Percentiles rank a stretch among this genome's conserved stretches.
Conservation (phyloP, 805 yeast species). For the Kluyveromyces siamensis region DNA sequence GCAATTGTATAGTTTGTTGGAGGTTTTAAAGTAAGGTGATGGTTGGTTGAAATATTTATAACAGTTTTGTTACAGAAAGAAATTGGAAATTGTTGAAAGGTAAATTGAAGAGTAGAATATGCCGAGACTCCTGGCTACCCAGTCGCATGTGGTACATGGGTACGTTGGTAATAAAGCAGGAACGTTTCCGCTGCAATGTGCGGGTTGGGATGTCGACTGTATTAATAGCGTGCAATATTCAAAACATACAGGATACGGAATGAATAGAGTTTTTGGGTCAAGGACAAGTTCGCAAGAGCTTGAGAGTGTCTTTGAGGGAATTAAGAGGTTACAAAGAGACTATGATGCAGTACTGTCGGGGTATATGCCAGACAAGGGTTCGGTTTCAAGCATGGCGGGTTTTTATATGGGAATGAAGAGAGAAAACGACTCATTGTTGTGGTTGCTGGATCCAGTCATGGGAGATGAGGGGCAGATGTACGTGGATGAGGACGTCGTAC, state of each 20-base stretch:
- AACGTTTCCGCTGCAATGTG: slow-evolving; percentile 52
- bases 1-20: no score
- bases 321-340: slow-evolving; percentile 24
- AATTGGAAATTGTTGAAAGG: no score
- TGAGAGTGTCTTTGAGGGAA: slow-evolving; percentile 31
- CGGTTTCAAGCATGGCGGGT: slow-evolving; percentile 37
- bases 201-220: slow-evolving; percentile 65
- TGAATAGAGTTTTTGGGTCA: slow-evolving; percentile 34
- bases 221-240: slow-evolving; percentile 58
- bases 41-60: no score
- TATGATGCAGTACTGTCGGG: slow-evolving; percentile 60
- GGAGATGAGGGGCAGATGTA: slow-evolving; percentile 70
- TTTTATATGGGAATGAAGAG: slow-evolving; percentile 32
- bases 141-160: slow-evolving; percentile 67
- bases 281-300: slow-evolving; percentile 35
- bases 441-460: slow-evolving; percentile 72
- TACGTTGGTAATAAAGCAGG: slow-evolving; percentile 65
- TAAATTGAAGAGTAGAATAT: neutral
- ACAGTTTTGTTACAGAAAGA: no score
- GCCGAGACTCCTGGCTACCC: slow-evolving; percentile 38
- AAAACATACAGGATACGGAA: slow-evolving; percentile 58
- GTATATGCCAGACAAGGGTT: slow-evolving; percentile 50
- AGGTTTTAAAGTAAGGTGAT: no score
- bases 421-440: slow-evolving; percentile 30
- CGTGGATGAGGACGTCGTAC: slow-evolving; percentile 50